Conservation (phyloP, 1,284 basidiomycete species). For the Leccinum griseonigrum region DNA sequence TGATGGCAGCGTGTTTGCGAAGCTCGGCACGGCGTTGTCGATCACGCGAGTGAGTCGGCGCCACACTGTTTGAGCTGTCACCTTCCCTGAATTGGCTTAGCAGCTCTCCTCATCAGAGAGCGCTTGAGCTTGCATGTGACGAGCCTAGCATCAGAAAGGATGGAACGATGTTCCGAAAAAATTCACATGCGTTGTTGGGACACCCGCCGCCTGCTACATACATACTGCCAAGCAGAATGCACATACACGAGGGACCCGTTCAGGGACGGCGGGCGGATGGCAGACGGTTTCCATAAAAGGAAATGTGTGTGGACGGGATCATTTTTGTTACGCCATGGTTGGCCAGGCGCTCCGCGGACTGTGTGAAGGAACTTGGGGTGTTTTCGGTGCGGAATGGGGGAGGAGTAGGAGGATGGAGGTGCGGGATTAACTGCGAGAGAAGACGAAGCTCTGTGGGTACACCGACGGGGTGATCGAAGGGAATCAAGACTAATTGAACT, state of each 20-base stretch:
- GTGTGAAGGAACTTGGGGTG: neutral
- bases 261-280: slow-evolving; percentile 24
- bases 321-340: slow-evolving; percentile 1
- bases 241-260: slow-evolving; percentile 15
- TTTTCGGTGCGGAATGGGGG: neutral
- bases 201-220: neutral
- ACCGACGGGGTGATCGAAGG: slow-evolving; percentile 1
- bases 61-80: neutral
- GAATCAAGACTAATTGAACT: neutral
- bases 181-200: slow-evolving; percentile 20
- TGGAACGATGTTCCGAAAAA: neutral
- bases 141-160: neutral
- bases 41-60: slow-evolving; percentile 12
- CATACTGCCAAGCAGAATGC: neutral
- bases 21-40: neutral
- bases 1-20: slow-evolving; percentile 2
- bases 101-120: neutral
- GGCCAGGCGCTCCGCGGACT: slow-evolving; percentile 22
- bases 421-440: slow-evolving; percentile 2
- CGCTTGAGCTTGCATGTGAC: neutral
- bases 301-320: slow-evolving; percentile 10
- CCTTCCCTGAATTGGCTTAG: neutral
- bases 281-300: slow-evolving; percentile 18
- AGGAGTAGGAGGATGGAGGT: neutral
- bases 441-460: slow-evolving; percentile 1